These are phyloP conservation scores for Globisporangium parvum DNA, from an alignment of 352 stramenopile species.

Conservation along the genomic window DNA sequence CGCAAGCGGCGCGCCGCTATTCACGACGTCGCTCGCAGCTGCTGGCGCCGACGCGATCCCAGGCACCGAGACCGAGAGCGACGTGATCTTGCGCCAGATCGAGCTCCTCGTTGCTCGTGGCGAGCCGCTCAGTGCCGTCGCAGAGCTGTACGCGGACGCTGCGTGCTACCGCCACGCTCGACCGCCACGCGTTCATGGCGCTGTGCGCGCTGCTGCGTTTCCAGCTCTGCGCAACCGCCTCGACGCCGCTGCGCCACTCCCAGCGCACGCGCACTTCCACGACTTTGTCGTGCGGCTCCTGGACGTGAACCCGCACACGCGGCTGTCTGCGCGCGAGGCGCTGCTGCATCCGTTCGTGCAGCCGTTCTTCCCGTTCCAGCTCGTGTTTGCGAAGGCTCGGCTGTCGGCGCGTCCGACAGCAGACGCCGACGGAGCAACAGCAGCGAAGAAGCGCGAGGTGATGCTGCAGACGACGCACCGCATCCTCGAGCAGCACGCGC, in stretches of 20 bases:
- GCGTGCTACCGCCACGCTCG: conserved; percentile 1
- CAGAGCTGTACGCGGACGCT: conserved; percentile 16
- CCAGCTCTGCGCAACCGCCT: conserved; percentile 22
- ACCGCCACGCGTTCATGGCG: not conserved
- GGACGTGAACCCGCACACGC: conserved; percentile 35
- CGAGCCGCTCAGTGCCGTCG: conserved; percentile 16
- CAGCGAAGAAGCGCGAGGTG: not conserved
- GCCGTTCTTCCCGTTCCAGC: conserved; percentile 54
- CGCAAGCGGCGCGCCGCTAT: conserved; percentile 43
- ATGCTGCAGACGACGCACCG: not conserved
- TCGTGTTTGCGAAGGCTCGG: conserved; percentile 32
- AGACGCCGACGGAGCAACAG: too few relatives aligned
- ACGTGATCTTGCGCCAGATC: conserved; percentile 40
- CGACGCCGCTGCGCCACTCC: conserved; percentile 21
- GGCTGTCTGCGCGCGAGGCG: conserved; percentile 39
- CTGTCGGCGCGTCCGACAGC: not conserved
- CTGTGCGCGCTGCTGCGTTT: not conserved
- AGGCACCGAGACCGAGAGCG: conserved; percentile 18
- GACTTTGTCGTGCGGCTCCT: conserved; percentile 51
- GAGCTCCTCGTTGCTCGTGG: conserved; percentile 28
- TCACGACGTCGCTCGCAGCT: conserved; percentile 20
- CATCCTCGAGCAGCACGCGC: too few relatives aligned
- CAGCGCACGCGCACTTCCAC: conserved; percentile 24
- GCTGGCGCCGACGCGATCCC: not conserved
- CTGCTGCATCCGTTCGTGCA: conserved; percentile 71